Evolutionary conservation across 441 rosid genomes (phyloP).

Genomic region (Syzygium malaccense): DNA sequence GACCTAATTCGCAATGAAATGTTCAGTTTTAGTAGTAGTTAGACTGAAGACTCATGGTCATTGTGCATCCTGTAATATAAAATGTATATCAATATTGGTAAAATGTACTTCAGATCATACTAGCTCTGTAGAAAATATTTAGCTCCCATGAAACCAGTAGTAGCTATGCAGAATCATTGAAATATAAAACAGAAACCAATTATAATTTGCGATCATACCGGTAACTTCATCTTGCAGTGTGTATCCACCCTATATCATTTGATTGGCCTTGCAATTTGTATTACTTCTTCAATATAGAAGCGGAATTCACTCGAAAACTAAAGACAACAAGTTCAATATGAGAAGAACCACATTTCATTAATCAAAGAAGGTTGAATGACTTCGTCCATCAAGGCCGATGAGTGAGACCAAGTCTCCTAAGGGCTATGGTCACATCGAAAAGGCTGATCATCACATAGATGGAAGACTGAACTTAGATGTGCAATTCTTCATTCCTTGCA

Average conservation of each 20-base stretch:
- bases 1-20: background rate
- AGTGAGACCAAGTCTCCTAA: background rate
- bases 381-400: too few species aligned
- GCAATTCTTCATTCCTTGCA: background rate
- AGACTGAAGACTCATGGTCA: background rate
- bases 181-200: background rate
- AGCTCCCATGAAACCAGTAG: background rate
- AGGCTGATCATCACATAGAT: background rate
- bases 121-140: background rate
- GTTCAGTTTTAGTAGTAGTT: background rate
- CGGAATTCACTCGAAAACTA: too few species aligned
- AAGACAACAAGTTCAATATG: background rate
- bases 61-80: background rate
- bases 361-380: background rate
- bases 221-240: background rate
- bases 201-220: too few species aligned
- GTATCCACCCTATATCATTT: background rate
- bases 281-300: background rate
- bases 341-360: background rate
- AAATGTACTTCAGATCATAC: background rate
- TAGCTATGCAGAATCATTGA: background rate
- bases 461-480: background rate
- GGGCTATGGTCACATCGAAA: background rate
- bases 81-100: background rate
- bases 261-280: background rate